Conservation (phyloP, 106 monocot species). For the Allium sativum region DNA sequence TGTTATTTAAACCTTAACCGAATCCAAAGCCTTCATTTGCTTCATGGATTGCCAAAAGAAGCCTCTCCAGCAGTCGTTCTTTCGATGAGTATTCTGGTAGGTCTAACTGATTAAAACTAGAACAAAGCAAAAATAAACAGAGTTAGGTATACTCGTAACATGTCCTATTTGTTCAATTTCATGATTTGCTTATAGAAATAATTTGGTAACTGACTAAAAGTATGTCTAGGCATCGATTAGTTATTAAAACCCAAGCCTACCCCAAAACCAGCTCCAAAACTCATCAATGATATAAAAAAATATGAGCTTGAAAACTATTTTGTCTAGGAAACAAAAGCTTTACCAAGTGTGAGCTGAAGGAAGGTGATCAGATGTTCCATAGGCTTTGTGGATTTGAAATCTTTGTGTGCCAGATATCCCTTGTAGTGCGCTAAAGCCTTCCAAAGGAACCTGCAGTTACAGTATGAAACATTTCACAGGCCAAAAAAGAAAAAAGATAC, state of each 20-base stretch:
- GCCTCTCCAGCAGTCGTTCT: slow-evolving; percentile 74
- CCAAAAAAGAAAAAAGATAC: background rate
- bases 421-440: slow-evolving; percentile 96
- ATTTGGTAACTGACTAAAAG: no score
- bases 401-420: slow-evolving; percentile 92
- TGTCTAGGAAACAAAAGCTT: background rate
- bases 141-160: background rate
- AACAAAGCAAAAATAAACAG: background rate
- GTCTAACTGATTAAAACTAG: slow-evolving; percentile 92
- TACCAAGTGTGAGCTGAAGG: slow-evolving; percentile 99
- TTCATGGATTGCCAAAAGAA: slow-evolving; percentile 91
- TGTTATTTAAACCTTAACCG: slow-evolving; percentile 23
- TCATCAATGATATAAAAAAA: no score
- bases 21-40: slow-evolving; percentile 94
- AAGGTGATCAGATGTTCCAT: slow-evolving; percentile 71
- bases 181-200: no score
- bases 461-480: background rate
- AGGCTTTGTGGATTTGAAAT: slow-evolving; percentile 99
- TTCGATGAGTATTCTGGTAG: slow-evolving; percentile 91
- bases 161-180: no score
- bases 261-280: no score
- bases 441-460: slow-evolving; percentile 71
- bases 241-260: no score
- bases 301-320: no score
- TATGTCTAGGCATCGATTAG: no score